Percentiles rank a stretch among this genome's conserved stretches.
Conservation (phyloP, 164 flowering plant species). For the Magnolia kwangsiensis region DNA sequence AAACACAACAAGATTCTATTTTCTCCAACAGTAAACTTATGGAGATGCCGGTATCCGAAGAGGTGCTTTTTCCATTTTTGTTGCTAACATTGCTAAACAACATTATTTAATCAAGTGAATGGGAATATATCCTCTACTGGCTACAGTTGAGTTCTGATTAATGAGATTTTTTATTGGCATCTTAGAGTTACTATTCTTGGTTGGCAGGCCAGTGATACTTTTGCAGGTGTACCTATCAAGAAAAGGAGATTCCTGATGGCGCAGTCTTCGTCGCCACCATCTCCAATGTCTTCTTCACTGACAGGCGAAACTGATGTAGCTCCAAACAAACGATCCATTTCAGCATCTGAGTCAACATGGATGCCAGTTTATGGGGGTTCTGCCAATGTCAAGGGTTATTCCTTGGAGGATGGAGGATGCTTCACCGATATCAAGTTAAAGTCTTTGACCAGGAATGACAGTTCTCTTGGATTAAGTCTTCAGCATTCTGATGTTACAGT, state of each 20-base stretch:
- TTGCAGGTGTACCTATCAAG: constrained; percentile 56
- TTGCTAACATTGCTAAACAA: not conserved
- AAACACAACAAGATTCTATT: not conserved
- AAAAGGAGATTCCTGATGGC: constrained; percentile 45
- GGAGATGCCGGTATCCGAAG: constrained; percentile 4
- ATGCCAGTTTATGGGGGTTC: constrained; percentile 18
- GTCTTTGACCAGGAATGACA: constrained; percentile 13
- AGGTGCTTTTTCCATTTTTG: not conserved
- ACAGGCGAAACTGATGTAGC: constrained; percentile 16
- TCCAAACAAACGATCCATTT: constrained; percentile 19
- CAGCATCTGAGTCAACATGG: constrained; percentile 6
- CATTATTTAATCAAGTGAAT: not conserved
- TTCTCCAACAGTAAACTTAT: not conserved
- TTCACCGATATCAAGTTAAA: constrained; percentile 10
- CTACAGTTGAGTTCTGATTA: not conserved
- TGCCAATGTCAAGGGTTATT: constrained; percentile 10
- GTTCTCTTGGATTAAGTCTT: constrained; percentile 9
- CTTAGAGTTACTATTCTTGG: constrained; percentile 26
- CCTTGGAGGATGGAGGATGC: constrained; percentile 12
- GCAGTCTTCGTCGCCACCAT: constrained; percentile 33
- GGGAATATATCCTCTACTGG: not conserved
- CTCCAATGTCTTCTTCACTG: constrained; percentile 18
- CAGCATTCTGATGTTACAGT: constrained; percentile 1
- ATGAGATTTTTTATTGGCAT: constrained; percentile 30
- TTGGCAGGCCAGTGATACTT: constrained; percentile 32